Base-by-base conservation (phyloP, 2,329 filamentous ascomycete genomes). In the Thielaviopsis punctulata region DNA sequence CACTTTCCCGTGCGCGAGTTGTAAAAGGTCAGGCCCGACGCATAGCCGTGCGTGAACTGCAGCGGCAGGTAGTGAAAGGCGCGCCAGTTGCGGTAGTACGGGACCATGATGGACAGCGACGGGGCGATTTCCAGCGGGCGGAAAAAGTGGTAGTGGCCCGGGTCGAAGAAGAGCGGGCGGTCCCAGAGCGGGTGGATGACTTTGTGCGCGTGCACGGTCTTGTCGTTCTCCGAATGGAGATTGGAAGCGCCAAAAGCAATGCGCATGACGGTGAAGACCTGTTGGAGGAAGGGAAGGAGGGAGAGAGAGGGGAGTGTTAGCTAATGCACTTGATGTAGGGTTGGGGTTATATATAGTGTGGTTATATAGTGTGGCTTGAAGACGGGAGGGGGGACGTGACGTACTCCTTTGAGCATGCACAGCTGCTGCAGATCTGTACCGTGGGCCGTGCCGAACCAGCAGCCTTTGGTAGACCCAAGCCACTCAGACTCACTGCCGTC, bases 151-250 rank as follows among this genome's bases (percentile, higher is more conserved):
- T 50, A 45, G 21, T 54, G 52, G 23, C 24, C 45, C 5, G 33
- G 45, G 5, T 49, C 36, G 10, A 51, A 54, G 44, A 54, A 54
- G 18, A 54, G 36, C 19, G 39, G 33, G 6, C 39, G 33, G 23
- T 54, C 52, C 52, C 52, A 54, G 10, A 54, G 36, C 1, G 52
- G 52, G 21, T 54, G 52, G 12, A 54, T 54, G 12, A 45, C 52
- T 41, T 54, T 54, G 10, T 51, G 45, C 13, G 33, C 36, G 27
- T 54, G 3, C 22, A 52, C 22, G 9, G 48, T 27, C 27, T 52
- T 52, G 45, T 54, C 52, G 25, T 47, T 47, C 41, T 54, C 52
- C 7, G 52, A 54, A 25, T 48, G 52, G 3, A 54, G 52, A 10
- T 54, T 54, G 12, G 52, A 54, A 2, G 49, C 52, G 27, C 52